Evolutionary conservation across 106 monocot species (phyloP).

Genomic region (Dendrobium catenatum): DNA sequence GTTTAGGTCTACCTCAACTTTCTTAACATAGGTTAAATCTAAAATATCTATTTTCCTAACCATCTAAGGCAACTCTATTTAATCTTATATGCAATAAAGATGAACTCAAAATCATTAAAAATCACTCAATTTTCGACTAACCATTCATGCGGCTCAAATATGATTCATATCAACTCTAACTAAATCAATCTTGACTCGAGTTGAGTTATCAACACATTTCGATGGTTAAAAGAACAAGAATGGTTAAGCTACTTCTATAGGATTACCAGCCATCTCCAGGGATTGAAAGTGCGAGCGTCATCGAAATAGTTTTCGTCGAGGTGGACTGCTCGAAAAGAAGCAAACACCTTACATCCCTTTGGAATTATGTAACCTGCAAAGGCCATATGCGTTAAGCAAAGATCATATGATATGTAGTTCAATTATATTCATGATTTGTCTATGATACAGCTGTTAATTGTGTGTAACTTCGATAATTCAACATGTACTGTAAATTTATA

Average conservation of each 20-base stretch:
- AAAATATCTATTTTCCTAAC: too few relatives aligned
- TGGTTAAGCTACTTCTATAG: background rate
- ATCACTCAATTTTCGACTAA: background rate
- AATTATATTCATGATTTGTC: too few relatives aligned
- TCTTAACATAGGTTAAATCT: too few relatives aligned
- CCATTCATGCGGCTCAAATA: too few relatives aligned
- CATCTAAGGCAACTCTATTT: too few relatives aligned
- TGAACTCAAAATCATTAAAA: background rate
- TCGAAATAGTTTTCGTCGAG: slow-evolving; percentile 51
- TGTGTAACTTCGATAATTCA: too few relatives aligned
- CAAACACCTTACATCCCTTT: slow-evolving; percentile 89
- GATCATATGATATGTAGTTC: background rate
- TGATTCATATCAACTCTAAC: too few relatives aligned
- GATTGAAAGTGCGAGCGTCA: slow-evolving; percentile 77
- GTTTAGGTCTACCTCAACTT: too few relatives aligned
- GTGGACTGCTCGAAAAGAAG: slow-evolving; percentile 82
- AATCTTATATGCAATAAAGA: background rate
- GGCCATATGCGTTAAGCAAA: background rate
- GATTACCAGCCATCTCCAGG: slow-evolving; percentile 85
- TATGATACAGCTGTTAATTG: too few relatives aligned
- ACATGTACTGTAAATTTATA: too few relatives aligned
- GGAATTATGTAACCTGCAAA: slow-evolving; percentile 65
- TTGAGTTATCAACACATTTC: background rate
- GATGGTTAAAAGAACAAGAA: background rate
- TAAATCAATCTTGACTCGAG: background rate